phyloP scores from a whole-genome alignment of 2,329 filamentous ascomycete species.

The Hymenoscyphus linearis region DNA sequence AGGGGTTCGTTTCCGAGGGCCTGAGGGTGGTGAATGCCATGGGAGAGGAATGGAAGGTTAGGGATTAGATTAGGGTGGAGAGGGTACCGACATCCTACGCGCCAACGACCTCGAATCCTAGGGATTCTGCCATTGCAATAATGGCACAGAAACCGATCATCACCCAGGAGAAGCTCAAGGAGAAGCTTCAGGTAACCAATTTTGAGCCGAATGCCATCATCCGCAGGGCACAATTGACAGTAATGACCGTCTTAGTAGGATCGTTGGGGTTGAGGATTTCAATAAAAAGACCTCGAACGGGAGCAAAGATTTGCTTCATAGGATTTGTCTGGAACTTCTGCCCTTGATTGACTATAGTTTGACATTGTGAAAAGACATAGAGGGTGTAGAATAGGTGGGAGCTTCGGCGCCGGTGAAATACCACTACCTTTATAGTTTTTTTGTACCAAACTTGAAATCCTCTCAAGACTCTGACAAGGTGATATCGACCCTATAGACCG shows the following conservation, averaged over 20 bases:
- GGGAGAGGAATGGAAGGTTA: too few relatives aligned
- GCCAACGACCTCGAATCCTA: neutral
- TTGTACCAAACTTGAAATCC: too few relatives aligned
- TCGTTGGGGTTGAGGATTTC: constrained; percentile 82
- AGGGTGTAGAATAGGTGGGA: neutral
- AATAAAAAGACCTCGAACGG: constrained; percentile 78
- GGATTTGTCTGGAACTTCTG: constrained; percentile 98
- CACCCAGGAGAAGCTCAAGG: constrained; percentile 41
- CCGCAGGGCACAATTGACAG: constrained; percentile 78
- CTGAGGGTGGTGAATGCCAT: too few relatives aligned
- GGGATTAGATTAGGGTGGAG: too few relatives aligned
- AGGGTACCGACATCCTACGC: too few relatives aligned
- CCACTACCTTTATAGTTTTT: neutral
- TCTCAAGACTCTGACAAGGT: too few relatives aligned
- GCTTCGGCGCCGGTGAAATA: neutral
- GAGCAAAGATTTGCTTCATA: constrained; percentile 84
- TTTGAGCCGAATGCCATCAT: constrained; percentile 87
- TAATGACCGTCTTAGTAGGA: constrained; percentile 78
- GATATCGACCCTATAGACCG: too few relatives aligned
- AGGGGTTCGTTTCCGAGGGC: too few relatives aligned
- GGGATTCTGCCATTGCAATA: neutral
- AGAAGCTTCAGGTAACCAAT: constrained; percentile 55
- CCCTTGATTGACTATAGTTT: constrained; percentile 52
- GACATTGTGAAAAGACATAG: neutral
- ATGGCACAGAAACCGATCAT: constrained; percentile 22